Evolutionary conservation across 176 grass and related monocot species (phyloP), one percentile per base, ranked within the genome.

Genomic region (Avena atlantica): DNA sequence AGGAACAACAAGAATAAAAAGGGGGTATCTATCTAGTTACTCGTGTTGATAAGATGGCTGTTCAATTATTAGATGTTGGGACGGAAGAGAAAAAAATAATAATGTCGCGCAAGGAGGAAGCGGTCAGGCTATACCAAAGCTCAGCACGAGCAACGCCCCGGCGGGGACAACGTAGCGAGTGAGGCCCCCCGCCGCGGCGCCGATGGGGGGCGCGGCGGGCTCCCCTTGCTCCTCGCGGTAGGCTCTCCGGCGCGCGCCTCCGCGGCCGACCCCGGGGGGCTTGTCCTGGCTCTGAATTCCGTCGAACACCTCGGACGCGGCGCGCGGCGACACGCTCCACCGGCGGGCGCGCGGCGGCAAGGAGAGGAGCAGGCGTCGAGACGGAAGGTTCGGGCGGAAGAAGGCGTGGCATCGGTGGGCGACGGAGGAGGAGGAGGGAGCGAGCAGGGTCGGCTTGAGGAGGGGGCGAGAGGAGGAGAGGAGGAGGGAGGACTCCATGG

Each of bases 401-500:
- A 60, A 69, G n/a, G 74, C 55, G 50, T 71, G 69, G 80, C 68
- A 90, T 36, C n/a, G 81, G 23, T 16, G 74, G 3, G 79, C 50
- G 15, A 60, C 19, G 81, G 80, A 61, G 83, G 49, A 34, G 84
- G 79, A 68, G 75, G 62, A 48, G 78, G 37, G 15, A 11, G 65
- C 1, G 76, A 58, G 66, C 8, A 86, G 61, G 24, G 40, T 77
- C 6, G 88, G 86, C 25, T 80, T 86, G 85, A 88, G 29, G 84
- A 88, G 42, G 55, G 95, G 78, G 55, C 78, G 87, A 59, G 89
- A 36, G 67, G 83, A 73, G 77, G 88, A 89, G 90, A 86, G 76
- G 59, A 95, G 88, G 67, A 92, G 88, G 16, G 88, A 89, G 53
- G 93, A 90, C 79, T 98, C 91, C 93, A 98, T 98, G 62, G 62